Conservation (phyloP, 257 asterid genomes). For the Parsonsia alboflavescens region DNA sequence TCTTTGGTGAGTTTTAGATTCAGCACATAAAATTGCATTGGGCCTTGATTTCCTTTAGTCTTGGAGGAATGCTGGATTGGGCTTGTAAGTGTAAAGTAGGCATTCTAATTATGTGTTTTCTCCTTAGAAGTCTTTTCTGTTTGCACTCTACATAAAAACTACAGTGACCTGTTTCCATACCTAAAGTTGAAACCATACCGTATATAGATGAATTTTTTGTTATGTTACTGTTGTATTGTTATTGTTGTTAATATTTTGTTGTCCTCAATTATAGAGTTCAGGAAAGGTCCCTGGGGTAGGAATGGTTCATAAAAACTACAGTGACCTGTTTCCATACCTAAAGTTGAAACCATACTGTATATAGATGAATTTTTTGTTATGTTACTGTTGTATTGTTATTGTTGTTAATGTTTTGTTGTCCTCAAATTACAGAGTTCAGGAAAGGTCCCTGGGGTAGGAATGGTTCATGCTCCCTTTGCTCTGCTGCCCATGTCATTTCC, state of each 20-base stretch:
- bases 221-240: neutral
- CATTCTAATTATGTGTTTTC: neutral
- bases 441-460: constrained; percentile 70
- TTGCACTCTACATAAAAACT: neutral
- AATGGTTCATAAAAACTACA: constrained; percentile 27
- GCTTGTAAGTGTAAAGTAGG: neutral
- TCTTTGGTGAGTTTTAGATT: neutral
- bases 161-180: neutral
- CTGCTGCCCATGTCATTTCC: constrained; percentile 76
- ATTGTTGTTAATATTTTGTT: constrained; percentile 2
- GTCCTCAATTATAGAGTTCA: constrained; percentile 50
- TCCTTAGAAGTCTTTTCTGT: too few species aligned
- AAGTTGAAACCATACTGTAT: neutral
- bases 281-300: constrained; percentile 83
- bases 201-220: neutral
- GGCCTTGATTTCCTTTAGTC: neutral
- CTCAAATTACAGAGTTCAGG: constrained; percentile 64
- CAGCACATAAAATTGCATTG: neutral
- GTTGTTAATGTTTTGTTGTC: constrained; percentile 6
- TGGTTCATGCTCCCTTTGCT: constrained; percentile 89
- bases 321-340: neutral
- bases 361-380: neutral
- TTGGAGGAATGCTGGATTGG: neutral
- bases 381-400: neutral
- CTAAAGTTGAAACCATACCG: neutral